phyloP scores from a whole-genome alignment of 768 basidiomycete genomes.

The Russula sp. region DNA sequence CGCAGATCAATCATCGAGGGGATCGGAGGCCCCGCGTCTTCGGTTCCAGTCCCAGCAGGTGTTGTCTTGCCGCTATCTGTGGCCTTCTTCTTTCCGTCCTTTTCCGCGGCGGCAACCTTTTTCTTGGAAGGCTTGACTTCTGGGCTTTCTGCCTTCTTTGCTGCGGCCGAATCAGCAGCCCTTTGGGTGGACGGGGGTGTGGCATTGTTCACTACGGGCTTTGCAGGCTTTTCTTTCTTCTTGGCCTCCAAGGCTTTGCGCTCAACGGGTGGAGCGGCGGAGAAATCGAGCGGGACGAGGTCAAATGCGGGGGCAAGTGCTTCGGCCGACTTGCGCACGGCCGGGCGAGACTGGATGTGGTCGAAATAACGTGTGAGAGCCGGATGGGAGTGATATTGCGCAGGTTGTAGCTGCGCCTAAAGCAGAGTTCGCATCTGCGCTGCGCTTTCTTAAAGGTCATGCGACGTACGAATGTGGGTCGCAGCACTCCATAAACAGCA shows the following conservation, averaged over 20 bases:
- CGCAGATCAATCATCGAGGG: conserved; percentile 98
- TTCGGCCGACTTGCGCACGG: conserved; percentile 54
- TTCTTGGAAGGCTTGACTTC: conserved; percentile 34
- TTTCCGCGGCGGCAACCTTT: conserved; percentile 38
- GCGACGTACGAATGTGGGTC: conserved; percentile 66
- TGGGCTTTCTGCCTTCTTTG: conserved; percentile 50
- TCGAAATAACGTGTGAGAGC: conserved; percentile 91
- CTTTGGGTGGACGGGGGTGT: conserved; percentile 24
- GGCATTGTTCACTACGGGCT: conserved; percentile 30
- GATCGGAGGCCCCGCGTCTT: conserved; percentile 73
- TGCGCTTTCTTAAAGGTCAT: neutral
- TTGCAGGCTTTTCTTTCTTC: conserved; percentile 64
- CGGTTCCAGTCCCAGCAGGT: conserved; percentile 38
- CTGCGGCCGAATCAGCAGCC: conserved; percentile 36
- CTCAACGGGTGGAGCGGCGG: conserved; percentile 66
- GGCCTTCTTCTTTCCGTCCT: conserved; percentile 34
- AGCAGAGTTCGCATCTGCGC: neutral
- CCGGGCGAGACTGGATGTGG: conserved; percentile 73
- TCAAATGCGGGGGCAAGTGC: conserved; percentile 48
- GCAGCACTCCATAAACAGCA: conserved; percentile 83
- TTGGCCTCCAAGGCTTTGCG: conserved; percentile 67
- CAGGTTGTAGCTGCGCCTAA: conserved; percentile 63
- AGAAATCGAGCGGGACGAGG: conserved; percentile 62
- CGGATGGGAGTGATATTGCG: conserved; percentile 75
- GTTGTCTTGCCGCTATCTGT: conserved; percentile 28